Evolutionary conservation across 176 grass and related monocot genomes (phyloP).

Genomic region (Chloris gayana): DNA sequence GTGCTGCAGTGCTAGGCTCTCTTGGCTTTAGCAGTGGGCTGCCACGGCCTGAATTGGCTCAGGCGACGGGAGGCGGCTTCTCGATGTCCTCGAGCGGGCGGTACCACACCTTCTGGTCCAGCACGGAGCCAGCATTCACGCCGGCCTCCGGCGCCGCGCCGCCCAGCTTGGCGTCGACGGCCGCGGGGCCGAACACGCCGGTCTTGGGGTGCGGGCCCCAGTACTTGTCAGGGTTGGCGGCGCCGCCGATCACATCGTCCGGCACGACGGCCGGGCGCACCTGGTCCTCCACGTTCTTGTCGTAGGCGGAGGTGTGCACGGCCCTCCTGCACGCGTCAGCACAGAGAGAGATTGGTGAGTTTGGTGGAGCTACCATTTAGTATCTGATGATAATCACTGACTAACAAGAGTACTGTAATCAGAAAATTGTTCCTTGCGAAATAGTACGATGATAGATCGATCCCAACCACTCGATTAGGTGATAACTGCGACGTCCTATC

Average conservation of each 20-base stretch:
- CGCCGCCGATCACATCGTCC: slow-evolving; percentile 86
- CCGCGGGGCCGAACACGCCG: slow-evolving; percentile 80
- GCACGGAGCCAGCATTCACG: slow-evolving; percentile 44
- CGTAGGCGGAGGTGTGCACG: slow-evolving; percentile 78
- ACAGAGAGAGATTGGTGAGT: too few relatives aligned
- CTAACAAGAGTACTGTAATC: not conserved
- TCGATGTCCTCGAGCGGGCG: slow-evolving; percentile 81
- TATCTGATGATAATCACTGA: not conserved
- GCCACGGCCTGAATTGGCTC: not conserved
- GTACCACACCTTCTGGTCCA: slow-evolving; percentile 96
- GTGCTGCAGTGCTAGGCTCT: slow-evolving; percentile 16
- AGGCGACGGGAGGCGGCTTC: slow-evolving; percentile 50
- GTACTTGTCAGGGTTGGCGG: slow-evolving; percentile 69
- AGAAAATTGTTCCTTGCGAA: not conserved
- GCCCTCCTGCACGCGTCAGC: slow-evolving; percentile 42
- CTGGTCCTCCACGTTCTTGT: slow-evolving; percentile 95
- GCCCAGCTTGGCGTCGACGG: slow-evolving; percentile 30
- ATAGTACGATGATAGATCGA: not conserved
- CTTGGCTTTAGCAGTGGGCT: not conserved
- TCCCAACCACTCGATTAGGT: not conserved
- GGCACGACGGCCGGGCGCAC: slow-evolving; percentile 73
- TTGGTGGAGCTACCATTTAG: not conserved
- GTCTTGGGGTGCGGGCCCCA: slow-evolving; percentile 85
- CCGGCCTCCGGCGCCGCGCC: slow-evolving; percentile 17
- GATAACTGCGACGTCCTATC: not conserved